A percentile compares a stretch with the other conserved stretches of the same genome.
Conservation (phyloP, 345 rosid genomes). For the sweet orange (Citrus sinensis) region DNA sequence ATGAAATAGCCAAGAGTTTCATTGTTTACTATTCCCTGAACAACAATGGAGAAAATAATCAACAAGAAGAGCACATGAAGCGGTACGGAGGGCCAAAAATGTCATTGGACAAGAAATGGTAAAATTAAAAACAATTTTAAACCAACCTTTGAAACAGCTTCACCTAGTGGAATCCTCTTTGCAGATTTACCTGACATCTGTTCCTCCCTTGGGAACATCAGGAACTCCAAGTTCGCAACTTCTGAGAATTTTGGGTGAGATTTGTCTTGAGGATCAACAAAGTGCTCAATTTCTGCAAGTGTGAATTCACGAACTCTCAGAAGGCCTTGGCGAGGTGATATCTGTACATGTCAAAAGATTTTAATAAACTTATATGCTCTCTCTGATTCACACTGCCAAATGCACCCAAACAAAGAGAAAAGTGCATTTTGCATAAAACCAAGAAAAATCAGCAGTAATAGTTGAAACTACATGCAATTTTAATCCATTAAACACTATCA, state of each 20-base stretch:
- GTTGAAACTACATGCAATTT: background rate
- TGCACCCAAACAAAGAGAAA: background rate
- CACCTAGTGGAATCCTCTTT: conserved; percentile 50
- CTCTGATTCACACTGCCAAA: background rate
- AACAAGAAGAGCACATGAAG: background rate
- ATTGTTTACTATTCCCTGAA: conserved; percentile 86
- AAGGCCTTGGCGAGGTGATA: conserved; percentile 99
- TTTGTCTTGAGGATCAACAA: conserved; percentile 95
- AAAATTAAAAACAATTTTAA: background rate
- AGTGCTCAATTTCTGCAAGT: conserved; percentile 93
- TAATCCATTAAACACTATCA: background rate
- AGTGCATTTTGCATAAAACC: background rate
- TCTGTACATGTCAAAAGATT: conserved; percentile 34
- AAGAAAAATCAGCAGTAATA: background rate
- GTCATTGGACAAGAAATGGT: background rate
- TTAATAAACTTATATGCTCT: background rate
- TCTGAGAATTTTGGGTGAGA: conserved; percentile 80
- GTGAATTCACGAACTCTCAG: conserved; percentile 94
- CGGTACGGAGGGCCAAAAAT: background rate
- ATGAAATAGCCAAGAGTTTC: conserved; percentile 95
- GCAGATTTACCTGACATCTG: conserved; percentile 91
- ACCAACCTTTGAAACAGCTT: conserved; percentile 77
- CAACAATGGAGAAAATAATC: conserved; percentile 11
- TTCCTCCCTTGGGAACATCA: conserved; percentile 89
- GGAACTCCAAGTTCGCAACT: conserved; percentile 62